Evolutionary conservation across 768 basidiomycete species (phyloP).

Genomic region (Cyathus striatus): DNA sequence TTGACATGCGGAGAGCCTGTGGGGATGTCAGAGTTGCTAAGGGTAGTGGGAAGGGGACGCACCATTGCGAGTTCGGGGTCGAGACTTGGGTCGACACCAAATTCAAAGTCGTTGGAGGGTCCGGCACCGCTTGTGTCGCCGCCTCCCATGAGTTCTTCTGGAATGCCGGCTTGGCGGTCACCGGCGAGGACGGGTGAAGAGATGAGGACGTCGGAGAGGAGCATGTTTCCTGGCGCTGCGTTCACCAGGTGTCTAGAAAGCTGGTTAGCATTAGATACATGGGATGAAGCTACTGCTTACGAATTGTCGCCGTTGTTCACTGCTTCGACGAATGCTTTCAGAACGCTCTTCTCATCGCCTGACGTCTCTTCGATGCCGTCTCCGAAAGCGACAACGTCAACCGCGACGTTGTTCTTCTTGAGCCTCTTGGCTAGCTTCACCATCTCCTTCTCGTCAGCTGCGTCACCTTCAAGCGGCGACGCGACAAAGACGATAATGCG

Average conservation of each 20-base stretch:
- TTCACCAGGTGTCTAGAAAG: conserved; percentile 69
- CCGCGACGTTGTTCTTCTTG: conserved; percentile 98
- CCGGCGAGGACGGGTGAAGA: conserved; percentile 78
- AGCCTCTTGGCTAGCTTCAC: conserved; percentile 91
- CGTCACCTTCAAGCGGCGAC: conserved; percentile 73
- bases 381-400: conserved; percentile 89
- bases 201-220: conserved; percentile 81
- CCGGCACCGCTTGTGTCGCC: conserved; percentile 41
- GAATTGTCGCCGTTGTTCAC: conserved; percentile 82
- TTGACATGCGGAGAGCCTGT: conserved; percentile 93
- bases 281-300: conserved; percentile 42
- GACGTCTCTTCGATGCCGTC: conserved; percentile 73
- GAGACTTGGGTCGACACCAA: conserved; percentile 90
- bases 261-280: not conserved
- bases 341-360: conserved; percentile 58
- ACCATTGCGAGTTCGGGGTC: conserved; percentile 98
- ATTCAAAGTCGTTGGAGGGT: conserved; percentile 60
- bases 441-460: conserved; percentile 74
- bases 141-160: conserved; percentile 50
- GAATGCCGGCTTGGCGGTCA: conserved; percentile 67
- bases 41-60: conserved; percentile 12
- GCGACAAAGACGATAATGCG: conserved; percentile 93
- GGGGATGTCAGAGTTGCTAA: conserved; percentile 1
- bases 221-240: conserved; percentile 69
- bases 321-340: conserved; percentile 80